Conservation (phyloP, 768 basidiomycete genomes). For the Gymnopilus dilepis region DNA sequence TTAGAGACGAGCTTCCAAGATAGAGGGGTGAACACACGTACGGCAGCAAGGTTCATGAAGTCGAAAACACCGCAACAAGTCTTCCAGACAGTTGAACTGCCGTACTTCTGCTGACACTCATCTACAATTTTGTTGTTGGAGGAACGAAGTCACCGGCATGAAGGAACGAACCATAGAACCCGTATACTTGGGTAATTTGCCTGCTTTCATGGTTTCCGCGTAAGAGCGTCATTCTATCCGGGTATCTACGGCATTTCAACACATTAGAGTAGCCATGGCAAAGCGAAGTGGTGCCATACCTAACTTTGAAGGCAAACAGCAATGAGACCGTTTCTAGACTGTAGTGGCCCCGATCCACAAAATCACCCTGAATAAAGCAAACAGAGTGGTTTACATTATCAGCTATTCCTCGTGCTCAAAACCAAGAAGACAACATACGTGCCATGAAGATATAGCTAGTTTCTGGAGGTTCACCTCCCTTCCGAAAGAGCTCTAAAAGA, state of each 20-base stretch:
- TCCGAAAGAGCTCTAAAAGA: conserved; percentile 84
- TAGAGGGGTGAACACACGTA: conserved; percentile 34
- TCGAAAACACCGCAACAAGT: conserved; percentile 97
- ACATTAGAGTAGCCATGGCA: conserved; percentile 9
- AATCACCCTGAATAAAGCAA: conserved; percentile 75
- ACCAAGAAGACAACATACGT: conserved; percentile 53
- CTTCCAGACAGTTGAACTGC: conserved; percentile 94
- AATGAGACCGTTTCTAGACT: conserved; percentile 94
- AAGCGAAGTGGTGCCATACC: conserved; percentile 46
- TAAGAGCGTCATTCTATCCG: conserved; percentile 88
- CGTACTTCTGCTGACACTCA: conserved; percentile 98
- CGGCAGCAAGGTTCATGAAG: conserved; percentile 92
- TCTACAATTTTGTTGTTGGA: conserved; percentile 48
- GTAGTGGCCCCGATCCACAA: conserved; percentile 96
- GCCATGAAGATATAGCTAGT: conserved; percentile 97
- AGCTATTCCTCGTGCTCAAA: conserved; percentile 28
- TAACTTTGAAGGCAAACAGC: conserved; percentile 86
- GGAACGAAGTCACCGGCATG: background rate
- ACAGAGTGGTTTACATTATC: conserved; percentile 17
- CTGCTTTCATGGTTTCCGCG: conserved; percentile 97
- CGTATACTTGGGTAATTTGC: conserved; percentile 98
- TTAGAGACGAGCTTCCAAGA: background rate
- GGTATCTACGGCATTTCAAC: conserved; percentile 79
- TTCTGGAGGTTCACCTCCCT: conserved; percentile 85
- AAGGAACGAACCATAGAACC: conserved; percentile 86